A percentile compares a stretch with the other conserved stretches of the same genome.
These are phyloP conservation scores for Kalanchoe fedtschenkoi DNA, from an alignment of 164 flowering plant genomes.

Conservation along the genomic window DNA sequence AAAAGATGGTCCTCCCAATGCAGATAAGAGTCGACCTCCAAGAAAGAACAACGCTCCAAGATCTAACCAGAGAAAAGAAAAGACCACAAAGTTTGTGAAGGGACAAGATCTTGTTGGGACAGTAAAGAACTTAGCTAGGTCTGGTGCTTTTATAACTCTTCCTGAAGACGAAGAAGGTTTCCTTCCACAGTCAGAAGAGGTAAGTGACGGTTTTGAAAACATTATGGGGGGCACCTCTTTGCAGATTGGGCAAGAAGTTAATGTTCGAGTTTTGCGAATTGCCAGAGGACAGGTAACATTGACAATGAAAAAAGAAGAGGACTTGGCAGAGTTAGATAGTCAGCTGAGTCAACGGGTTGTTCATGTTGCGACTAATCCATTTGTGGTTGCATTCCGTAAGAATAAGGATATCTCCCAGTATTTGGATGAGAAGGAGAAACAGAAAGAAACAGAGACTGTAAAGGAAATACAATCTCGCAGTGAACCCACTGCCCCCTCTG, in stretches of 20 bases:
- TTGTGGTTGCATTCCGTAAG: slow-evolving; percentile 71
- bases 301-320: slow-evolving; percentile 81
- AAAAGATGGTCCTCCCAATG: slow-evolving; percentile 25
- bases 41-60: slow-evolving; percentile 24
- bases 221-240: slow-evolving; percentile 54
- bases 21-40: slow-evolving; percentile 36
- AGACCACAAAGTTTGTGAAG: slow-evolving; percentile 54
- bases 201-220: slow-evolving; percentile 43
- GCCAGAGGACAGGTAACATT: slow-evolving; percentile 67
- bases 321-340: slow-evolving; percentile 18
- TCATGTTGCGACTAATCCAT: slow-evolving; percentile 74
- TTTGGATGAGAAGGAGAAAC: slow-evolving; percentile 60
- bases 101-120: slow-evolving; percentile 78
- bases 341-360: slow-evolving; percentile 40
- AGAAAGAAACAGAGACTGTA: slow-evolving; percentile 17
- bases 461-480: neutral
- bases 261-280: slow-evolving; percentile 66
- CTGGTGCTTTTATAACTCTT: slow-evolving; percentile 84
- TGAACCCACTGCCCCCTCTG: slow-evolving; percentile 3
- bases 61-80: slow-evolving; percentile 30
- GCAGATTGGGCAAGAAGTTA: slow-evolving; percentile 71
- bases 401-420: slow-evolving; percentile 68
- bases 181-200: slow-evolving; percentile 72
- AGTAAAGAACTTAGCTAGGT: slow-evolving; percentile 64
- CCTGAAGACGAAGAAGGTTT: slow-evolving; percentile 95